A percentile compares a stretch with the other conserved stretches of the same genome.
phyloP scores from a whole-genome alignment of 169 alveolate species.

The Babesia gibsoni region DNA sequence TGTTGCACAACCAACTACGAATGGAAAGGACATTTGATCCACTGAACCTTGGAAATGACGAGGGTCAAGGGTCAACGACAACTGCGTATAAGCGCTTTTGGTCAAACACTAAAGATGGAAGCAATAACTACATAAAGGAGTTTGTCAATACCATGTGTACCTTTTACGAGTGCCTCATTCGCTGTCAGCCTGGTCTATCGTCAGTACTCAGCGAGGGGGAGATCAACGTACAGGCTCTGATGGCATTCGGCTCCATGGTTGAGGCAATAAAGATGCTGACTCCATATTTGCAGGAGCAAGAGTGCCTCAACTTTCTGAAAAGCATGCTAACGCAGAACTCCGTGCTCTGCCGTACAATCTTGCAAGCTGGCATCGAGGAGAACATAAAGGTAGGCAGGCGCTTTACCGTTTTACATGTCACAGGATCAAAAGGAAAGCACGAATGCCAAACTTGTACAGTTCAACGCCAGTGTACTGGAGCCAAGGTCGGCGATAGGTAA shows the following conservation, averaged over 20 bases:
- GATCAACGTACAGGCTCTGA: conserved; percentile 47
- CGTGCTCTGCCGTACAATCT: conserved; percentile 28
- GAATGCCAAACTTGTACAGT: conserved; percentile 17
- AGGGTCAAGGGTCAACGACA: conserved; percentile 22
- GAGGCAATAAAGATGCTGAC: conserved; percentile 49
- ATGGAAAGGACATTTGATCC: conserved; percentile 56
- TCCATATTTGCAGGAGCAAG: conserved; percentile 63
- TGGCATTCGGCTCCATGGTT: conserved; percentile 27
- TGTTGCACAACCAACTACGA: conserved; percentile 41
- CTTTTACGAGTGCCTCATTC: conserved; percentile 46
- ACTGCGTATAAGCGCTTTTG: conserved; percentile 33
- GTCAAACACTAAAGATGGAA: conserved; percentile 33
- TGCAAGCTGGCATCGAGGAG: conserved; percentile 42
- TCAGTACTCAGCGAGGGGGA: conserved; percentile 29
- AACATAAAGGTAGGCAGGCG: conserved; percentile 30
- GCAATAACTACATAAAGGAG: conserved; percentile 50
- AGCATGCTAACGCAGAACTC: conserved; percentile 34
- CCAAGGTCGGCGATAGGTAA: conserved; percentile 40
- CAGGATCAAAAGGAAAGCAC: conserved; percentile 19
- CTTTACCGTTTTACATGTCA: neutral
- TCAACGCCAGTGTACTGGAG: conserved; percentile 50
- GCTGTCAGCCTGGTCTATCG: conserved; percentile 39
- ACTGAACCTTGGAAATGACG: conserved; percentile 40
- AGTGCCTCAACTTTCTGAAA: conserved; percentile 41
- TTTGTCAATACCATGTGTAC: conserved; percentile 58